phyloP scores from a whole-genome alignment of 805 yeast species.

The Cyberlindnera saturnus region DNA sequence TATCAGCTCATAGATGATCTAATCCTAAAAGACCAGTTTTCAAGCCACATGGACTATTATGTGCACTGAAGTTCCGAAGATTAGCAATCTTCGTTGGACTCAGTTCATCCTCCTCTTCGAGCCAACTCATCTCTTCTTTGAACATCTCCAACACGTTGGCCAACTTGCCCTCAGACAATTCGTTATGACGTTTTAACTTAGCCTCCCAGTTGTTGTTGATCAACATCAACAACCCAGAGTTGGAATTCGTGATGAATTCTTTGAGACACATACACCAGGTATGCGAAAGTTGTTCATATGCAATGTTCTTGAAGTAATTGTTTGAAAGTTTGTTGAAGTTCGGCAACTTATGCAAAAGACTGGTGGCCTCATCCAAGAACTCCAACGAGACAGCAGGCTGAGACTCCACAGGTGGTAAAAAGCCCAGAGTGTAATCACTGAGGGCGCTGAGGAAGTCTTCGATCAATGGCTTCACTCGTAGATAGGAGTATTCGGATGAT shows the following conservation, averaged over 20 bases:
- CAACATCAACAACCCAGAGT: constrained; percentile 23
- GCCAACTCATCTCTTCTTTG: constrained; percentile 31
- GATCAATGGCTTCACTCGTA: constrained; percentile 62
- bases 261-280: constrained; percentile 49
- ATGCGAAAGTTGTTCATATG: constrained; percentile 54
- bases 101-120: constrained; percentile 12
- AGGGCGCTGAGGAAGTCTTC: constrained; percentile 65
- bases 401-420: constrained; percentile 64
- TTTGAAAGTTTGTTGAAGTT: constrained; percentile 46
- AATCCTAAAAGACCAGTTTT: constrained; percentile 3
- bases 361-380: constrained; percentile 58
- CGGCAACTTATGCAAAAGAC: constrained; percentile 58
- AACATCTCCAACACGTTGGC: constrained; percentile 38
- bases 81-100: constrained; percentile 8
- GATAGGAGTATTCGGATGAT: constrained; percentile 67
- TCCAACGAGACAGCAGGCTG: constrained; percentile 46
- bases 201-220: constrained; percentile 33
- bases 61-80: constrained; percentile 16
- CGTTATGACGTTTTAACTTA: constrained; percentile 40
- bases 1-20: no score
- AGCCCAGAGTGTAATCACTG: constrained; percentile 67
- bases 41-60: constrained; percentile 20
- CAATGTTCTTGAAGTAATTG: constrained; percentile 38
- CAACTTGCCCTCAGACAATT: constrained; percentile 36
- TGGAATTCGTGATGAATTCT: constrained; percentile 21